These are phyloP conservation scores for Psidium friedrichsthalianum DNA, from an alignment of 345 rosid species.

Conservation along the genomic window DNA sequence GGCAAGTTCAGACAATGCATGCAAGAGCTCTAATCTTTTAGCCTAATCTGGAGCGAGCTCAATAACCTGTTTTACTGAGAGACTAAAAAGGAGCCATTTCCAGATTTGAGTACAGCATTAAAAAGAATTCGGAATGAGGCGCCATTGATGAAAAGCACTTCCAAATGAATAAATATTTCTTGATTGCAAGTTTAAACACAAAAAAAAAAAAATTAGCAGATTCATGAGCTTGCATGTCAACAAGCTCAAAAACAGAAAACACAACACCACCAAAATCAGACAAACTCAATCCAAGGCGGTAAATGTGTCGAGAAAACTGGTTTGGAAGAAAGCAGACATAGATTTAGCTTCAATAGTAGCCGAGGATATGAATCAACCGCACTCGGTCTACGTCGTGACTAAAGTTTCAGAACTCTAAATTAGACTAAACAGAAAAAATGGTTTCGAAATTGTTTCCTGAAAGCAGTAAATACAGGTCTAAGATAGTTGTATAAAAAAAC, in stretches of 20 bases:
- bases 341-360: slow-evolving; percentile 95
- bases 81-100: neutral
- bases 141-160: neutral
- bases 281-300: neutral
- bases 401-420: slow-evolving; percentile 3
- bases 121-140: neutral
- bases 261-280: neutral
- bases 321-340: slow-evolving; percentile 67
- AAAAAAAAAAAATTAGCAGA: no score
- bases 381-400: slow-evolving; percentile 91
- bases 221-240: neutral
- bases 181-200: neutral
- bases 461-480: neutral
- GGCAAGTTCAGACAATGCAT: neutral
- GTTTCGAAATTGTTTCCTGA: neutral
- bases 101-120: neutral
- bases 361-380: slow-evolving; percentile 82
- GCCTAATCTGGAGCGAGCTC: neutral
- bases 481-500: neutral
- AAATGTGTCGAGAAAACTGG: slow-evolving; percentile 23
- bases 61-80: neutral
- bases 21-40: neutral
- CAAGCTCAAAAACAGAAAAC: neutral
- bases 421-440: neutral
- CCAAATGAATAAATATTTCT: neutral